Evolutionary conservation across 164 flowering plant species (phyloP), one percentile per base, ranked within the genome.

Genomic region (Tinospora cordifolia): DNA sequence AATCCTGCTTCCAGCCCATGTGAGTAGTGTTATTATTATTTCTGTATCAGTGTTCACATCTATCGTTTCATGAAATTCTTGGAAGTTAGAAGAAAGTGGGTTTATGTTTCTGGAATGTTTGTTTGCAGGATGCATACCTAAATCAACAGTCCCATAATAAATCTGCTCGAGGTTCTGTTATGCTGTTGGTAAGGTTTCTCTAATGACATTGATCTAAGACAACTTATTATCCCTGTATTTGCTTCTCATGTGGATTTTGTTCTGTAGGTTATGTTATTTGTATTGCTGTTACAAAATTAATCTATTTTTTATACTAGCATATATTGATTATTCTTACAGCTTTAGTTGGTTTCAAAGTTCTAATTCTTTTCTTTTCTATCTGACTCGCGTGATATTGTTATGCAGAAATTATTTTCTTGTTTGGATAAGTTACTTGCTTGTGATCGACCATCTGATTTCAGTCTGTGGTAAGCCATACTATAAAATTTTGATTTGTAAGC

Each of bases 111-210:
- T 65, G 27, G 70, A 25, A 59, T 41, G 41, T 62, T 58, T 71
- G 63, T 51, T 74, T 86, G 69, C 85, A 95, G 99, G 97, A 88
- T 64, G 88, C 90, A 60, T 85, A 90, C 78, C 84, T 95, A 74
- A 75, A 80, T 70, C 64, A 83, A 57, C 89, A 85, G 72, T 71
- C 36, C 46, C 71, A 57, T 63, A 57, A 70, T 69, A 68, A 62
- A 64, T 46, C 78, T 78, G 73, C 76, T 67, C 69, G 59, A 64
- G 71, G 78, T 70, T 75, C 92, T 39, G 60, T 30, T 38, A 92
- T 95, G 95, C 78, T 94, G 79, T 86, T 87, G 96, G 98, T 95
- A 77, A 79, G 88, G 58, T 70, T 65, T 51, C 5, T 51, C 24
- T 17, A 12, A 41, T 41, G 46, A 8, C 46, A 41, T 8, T 51